A percentile compares a stretch with the other conserved stretches of the same genome.
These are phyloP conservation scores for Emericellopsis terricola DNA, from an alignment of 495 filamentous ascomycete genomes.

Conservation along the genomic window DNA sequence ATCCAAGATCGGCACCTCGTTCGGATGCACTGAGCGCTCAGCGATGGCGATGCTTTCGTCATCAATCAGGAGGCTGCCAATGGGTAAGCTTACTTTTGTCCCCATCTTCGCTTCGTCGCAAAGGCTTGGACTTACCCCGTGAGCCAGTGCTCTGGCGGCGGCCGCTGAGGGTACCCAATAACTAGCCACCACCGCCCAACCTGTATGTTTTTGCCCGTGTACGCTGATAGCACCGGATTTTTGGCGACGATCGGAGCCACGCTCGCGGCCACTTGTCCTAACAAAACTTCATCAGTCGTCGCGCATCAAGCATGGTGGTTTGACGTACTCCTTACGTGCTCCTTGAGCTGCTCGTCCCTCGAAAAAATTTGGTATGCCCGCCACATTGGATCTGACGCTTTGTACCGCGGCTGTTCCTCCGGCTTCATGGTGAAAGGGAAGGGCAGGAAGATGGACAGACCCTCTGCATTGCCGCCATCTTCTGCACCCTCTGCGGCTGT, in stretches of 20 bases:
- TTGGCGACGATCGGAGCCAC: too few relatives aligned
- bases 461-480: slow-evolving; percentile 6
- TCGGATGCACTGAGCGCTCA: too few relatives aligned
- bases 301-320: background rate
- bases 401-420: slow-evolving; percentile 29
- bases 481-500: slow-evolving; percentile 13
- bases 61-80: too few relatives aligned
- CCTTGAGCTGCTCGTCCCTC: slow-evolving; percentile 27
- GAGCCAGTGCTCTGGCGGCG: slow-evolving; percentile 21
- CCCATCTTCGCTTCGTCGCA: too few relatives aligned
- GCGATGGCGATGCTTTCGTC: too few relatives aligned
- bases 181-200: slow-evolving; percentile 26
- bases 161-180: slow-evolving; percentile 17
- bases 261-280: slow-evolving; percentile 14
- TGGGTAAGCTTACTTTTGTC: too few relatives aligned
- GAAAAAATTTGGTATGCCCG: slow-evolving; percentile 41
- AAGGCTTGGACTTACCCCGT: too few relatives aligned
- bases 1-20: too few relatives aligned
- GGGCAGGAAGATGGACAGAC: slow-evolving; percentile 49
- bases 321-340: slow-evolving; percentile 30
- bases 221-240: too few relatives aligned
- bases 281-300: slow-evolving; percentile 1
- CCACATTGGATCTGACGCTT: slow-evolving; percentile 52
- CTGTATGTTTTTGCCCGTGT: too few relatives aligned
- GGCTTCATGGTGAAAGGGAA: slow-evolving; percentile 31